These are phyloP conservation scores for Fusarium globosum DNA, from an alignment of 2,329 filamentous ascomycete species.

Conservation along the genomic window DNA sequence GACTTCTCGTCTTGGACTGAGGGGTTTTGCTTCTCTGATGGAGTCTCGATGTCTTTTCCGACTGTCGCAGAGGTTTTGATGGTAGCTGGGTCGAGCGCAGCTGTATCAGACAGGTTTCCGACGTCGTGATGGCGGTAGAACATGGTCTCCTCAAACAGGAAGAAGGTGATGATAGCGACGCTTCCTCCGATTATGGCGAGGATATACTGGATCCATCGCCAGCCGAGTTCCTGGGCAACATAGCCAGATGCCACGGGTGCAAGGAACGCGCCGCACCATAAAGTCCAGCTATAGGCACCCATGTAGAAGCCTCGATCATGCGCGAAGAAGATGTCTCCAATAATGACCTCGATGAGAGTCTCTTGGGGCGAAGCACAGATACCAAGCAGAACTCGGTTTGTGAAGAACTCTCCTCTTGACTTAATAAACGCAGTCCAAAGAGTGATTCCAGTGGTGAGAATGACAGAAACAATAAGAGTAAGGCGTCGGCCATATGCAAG, in stretches of 20 bases:
- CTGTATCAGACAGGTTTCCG: neutral
- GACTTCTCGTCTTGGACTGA: neutral
- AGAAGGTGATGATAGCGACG: slow-evolving; percentile 24
- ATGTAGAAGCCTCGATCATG: slow-evolving; percentile 43
- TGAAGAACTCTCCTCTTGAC: slow-evolving; percentile 38
- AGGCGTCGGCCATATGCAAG: neutral
- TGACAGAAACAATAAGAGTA: slow-evolving; percentile 23
- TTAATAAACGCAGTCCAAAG: slow-evolving; percentile 39
- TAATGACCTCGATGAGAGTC: slow-evolving; percentile 20
- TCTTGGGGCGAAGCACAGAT: slow-evolving; percentile 39
- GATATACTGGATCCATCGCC: slow-evolving; percentile 43
- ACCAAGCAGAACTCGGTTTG: slow-evolving; percentile 40
- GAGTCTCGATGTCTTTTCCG: neutral
- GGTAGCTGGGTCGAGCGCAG: neutral
- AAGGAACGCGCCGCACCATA: slow-evolving; percentile 42
- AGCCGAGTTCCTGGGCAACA: slow-evolving; percentile 34
- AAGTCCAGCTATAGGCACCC: slow-evolving; percentile 40
- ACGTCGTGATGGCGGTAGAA: slow-evolving; percentile 23
- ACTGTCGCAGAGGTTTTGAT: neutral
- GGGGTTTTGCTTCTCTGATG: neutral
- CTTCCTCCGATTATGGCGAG: slow-evolving; percentile 29
- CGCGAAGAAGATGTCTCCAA: slow-evolving; percentile 13
- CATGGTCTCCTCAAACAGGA: slow-evolving; percentile 44
- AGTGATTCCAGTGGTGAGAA: slow-evolving; percentile 29
- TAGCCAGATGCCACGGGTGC: slow-evolving; percentile 40